phyloP scores from a whole-genome alignment of 345 rosid genomes.

The Isatis tinctoria region DNA sequence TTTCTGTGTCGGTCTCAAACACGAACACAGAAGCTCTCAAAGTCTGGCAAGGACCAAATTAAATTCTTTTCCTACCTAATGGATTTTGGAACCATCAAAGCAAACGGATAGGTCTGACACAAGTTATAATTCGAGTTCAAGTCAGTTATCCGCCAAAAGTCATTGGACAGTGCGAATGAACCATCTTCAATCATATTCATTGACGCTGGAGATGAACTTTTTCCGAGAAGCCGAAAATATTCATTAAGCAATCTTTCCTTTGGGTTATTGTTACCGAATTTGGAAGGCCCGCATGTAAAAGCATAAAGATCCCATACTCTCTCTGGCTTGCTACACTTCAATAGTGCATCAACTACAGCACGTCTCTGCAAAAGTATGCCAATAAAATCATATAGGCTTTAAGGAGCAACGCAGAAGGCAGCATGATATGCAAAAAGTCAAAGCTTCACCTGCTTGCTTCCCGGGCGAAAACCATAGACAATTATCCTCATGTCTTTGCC shows the following conservation, averaged over 20 bases:
- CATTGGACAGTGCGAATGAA: constrained; percentile 67
- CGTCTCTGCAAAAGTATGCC: constrained; percentile 59
- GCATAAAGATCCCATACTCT: constrained; percentile 84
- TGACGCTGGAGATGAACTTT: constrained; percentile 52
- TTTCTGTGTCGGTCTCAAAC: constrained; percentile 10
- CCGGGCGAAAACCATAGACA: constrained; percentile 89
- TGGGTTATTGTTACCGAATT: constrained; percentile 59
- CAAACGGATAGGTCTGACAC: constrained; percentile 88
- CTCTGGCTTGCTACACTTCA: constrained; percentile 56
- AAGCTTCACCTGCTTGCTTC: constrained; percentile 68
- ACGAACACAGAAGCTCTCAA: constrained; percentile 18
- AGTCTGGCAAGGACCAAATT: constrained; percentile 1
- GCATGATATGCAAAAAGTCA: background rate
- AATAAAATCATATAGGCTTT: background rate
- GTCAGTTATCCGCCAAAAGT: constrained; percentile 82
- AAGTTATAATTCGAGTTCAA: constrained; percentile 59
- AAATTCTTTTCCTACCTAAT: constrained; percentile 49
- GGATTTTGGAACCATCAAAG: constrained; percentile 78
- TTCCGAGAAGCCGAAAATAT: constrained; percentile 88
- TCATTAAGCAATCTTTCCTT: constrained; percentile 86
- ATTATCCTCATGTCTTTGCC: constrained; percentile 98
- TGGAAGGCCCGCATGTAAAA: constrained; percentile 75
- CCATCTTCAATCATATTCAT: constrained; percentile 62
- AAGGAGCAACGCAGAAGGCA: background rate
- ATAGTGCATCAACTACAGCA: constrained; percentile 54